These are phyloP conservation scores for Globisporangium alternatum DNA, from an alignment of 352 stramenopile genomes.

Conservation along the genomic window DNA sequence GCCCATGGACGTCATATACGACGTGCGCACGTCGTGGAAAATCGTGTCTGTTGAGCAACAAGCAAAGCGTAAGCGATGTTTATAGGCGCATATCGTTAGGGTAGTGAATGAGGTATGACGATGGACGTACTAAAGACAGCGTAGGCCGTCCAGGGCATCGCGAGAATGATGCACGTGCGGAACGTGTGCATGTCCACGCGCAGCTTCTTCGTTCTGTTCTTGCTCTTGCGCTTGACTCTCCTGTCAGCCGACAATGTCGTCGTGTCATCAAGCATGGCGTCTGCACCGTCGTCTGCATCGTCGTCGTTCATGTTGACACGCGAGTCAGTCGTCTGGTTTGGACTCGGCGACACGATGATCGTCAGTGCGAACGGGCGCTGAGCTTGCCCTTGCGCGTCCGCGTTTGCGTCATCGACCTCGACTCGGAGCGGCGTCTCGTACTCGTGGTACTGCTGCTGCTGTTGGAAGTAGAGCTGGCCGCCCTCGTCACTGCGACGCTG, in stretches of 20 bases:
- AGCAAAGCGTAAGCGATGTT: not conserved
- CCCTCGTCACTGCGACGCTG: not conserved
- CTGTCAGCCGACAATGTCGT: not conserved
- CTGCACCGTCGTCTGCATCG: not conserved
- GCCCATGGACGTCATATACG: constrained; percentile 72
- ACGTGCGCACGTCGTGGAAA: constrained; percentile 59
- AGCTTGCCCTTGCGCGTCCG: not conserved
- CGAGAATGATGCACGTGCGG: constrained; percentile 64
- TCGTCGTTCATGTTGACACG: not conserved
- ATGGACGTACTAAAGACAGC: constrained; percentile 52
- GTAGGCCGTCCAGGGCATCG: constrained; percentile 72
- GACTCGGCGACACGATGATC: constrained; percentile 15
- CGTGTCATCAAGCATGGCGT: constrained; percentile 5
- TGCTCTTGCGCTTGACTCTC: not conserved
- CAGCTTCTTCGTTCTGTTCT: not conserved
- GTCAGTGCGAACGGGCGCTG: constrained; percentile 1
- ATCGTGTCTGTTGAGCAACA: constrained; percentile 46
- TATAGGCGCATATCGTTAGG: not conserved
- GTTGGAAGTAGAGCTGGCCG: not conserved
- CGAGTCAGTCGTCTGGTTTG: constrained; percentile 1
- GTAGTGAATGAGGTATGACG: not conserved
- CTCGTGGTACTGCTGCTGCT: not conserved
- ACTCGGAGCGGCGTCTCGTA: not conserved
- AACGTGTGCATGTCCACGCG: constrained; percentile 25
- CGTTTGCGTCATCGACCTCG: not conserved